A percentile compares a stretch with the other conserved stretches of the same genome.
Evolutionary conservation across 352 stramenopile species (phyloP).

Genomic region (Phytophthora cactorum): DNA sequence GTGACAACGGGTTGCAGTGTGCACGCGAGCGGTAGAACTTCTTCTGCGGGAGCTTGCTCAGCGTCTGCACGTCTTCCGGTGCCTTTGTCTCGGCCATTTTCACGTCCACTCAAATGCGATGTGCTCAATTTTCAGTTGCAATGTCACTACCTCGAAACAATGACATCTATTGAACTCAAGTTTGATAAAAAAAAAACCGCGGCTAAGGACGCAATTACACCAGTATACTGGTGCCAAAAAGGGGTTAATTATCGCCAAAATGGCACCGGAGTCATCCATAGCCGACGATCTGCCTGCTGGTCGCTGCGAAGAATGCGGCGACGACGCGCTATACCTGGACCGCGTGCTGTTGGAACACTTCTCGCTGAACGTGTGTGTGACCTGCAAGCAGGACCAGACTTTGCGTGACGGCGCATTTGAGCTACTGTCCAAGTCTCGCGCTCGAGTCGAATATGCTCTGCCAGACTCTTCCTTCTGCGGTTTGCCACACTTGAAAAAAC

Average conservation of each 20-base stretch:
- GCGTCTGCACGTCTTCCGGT: slow-evolving; percentile 32
- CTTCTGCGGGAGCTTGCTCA: slow-evolving; percentile 89
- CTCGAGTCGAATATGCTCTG: slow-evolving; percentile 62
- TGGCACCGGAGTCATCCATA: slow-evolving; percentile 5
- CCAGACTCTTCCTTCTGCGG: slow-evolving; percentile 67
- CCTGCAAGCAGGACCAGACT: slow-evolving; percentile 67
- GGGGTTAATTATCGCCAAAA: background rate
- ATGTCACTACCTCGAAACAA: slow-evolving; percentile 4
- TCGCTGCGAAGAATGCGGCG: slow-evolving; percentile 55
- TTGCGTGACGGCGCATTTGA: slow-evolving; percentile 61
- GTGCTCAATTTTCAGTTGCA: background rate
- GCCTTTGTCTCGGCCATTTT: slow-evolving; percentile 34
- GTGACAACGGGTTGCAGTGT: slow-evolving; percentile 97
- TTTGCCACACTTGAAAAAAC: slow-evolving; percentile 54
- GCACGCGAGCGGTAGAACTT: slow-evolving; percentile 97
- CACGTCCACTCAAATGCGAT: slow-evolving; percentile 27
- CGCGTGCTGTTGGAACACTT: slow-evolving; percentile 58
- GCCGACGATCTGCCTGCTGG: slow-evolving; percentile 38
- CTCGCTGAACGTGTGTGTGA: slow-evolving; percentile 58
- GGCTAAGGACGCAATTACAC: slow-evolving; percentile 3
- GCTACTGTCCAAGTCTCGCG: slow-evolving; percentile 64
- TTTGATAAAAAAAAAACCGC: background rate
- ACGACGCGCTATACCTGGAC: slow-evolving; percentile 59
- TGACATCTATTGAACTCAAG: slow-evolving; percentile 16
- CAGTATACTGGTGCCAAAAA: background rate